phyloP scores from a whole-genome alignment of 176 grass and related monocot species.

The Puya raimondii region DNA sequence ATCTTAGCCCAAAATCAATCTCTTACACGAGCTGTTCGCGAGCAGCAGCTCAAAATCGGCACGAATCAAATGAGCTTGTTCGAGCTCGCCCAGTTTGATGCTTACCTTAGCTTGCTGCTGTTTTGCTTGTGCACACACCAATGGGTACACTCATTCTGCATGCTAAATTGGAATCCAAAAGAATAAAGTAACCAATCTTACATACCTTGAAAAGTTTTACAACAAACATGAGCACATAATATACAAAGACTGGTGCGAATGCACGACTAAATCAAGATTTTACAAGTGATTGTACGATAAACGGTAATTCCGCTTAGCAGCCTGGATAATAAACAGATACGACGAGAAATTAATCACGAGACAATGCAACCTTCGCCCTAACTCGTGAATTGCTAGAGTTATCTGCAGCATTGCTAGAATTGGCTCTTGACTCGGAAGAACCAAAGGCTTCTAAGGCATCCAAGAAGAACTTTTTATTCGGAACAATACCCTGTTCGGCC shows the following conservation, averaged over 20 bases:
- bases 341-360: background rate
- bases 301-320: background rate
- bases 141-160: no score
- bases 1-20: no score
- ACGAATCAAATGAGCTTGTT: no score
- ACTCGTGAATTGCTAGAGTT: slow-evolving; percentile 19
- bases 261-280: background rate
- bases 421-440: slow-evolving; percentile 19
- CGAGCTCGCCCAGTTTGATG: no score
- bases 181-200: no score
- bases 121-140: no score
- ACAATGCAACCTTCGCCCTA: slow-evolving; percentile 12
- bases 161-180: no score
- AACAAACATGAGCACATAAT: no score
- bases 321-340: background rate
- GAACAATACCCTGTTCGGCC: slow-evolving; percentile 70
- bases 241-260: background rate
- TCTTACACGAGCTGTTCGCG: no score
- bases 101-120: no score
- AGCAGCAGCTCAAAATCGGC: no score
- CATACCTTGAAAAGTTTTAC: no score
- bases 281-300: background rate
- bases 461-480: slow-evolving; percentile 85
- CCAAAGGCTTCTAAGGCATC: slow-evolving; percentile 72
- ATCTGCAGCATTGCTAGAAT: slow-evolving; percentile 22